Evolutionary conservation across 768 basidiomycete species (phyloP), one percentile per base, ranked within the genome.

Genomic region (Mycena venus): DNA sequence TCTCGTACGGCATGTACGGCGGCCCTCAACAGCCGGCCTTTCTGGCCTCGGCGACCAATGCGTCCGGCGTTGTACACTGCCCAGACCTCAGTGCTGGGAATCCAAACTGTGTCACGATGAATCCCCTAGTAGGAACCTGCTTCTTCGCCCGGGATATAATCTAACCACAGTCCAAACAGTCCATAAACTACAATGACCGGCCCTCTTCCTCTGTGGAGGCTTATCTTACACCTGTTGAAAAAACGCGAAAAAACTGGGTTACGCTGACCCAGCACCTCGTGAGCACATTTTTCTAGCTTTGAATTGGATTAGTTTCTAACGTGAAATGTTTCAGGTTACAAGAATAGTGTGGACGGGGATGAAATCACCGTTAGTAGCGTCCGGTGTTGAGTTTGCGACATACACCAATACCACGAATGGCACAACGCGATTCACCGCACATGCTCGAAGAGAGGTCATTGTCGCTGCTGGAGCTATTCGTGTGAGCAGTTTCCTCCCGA

Each of bases 31-130:
- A 68, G 38, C 72, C 72, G 2, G 72, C 72, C n/a, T 67, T 73
- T 17, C 1, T 68, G 3, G 65, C 49, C 9, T 21, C 72, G 1
- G 65, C 51, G 14, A 60, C 38, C n/a, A 73, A 73, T 25, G 72
- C 65, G 32, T 73, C 88, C 11, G 89, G 88, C 2, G 88, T 90
- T 67, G 83, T 78, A 6, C 88, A 85, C 60, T 87, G 72, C 76
- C 80, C 82, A 36, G 90, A 91, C 78, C 75, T 90, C 47, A 91
- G 90, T 75, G 90, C 90, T 32, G 90, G 90, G 1, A 83, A 84
- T 14, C 87, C 89, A 1, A 90, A 90, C 72, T 87, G 88, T 67
- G 90, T 91, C 11, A 86, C 89, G 0, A 86, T 90, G 75, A 88
- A 87, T 10, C 91, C 90, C 4, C 78, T 87, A 21, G 90, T 89